Conservation (phyloP, 768 basidiomycete species). For the Lyophyllum atratum region DNA sequence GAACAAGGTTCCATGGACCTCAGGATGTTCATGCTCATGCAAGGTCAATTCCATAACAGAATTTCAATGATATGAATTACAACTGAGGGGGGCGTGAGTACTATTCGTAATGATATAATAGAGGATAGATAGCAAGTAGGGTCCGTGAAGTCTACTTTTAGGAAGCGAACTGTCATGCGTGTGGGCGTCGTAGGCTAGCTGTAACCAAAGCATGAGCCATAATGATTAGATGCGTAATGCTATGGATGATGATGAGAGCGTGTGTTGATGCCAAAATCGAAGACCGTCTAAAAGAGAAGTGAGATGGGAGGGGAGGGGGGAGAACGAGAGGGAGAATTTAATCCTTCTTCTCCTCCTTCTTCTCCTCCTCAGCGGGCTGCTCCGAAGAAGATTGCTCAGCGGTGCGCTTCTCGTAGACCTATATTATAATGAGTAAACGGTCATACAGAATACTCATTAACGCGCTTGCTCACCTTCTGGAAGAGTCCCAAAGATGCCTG, state of each 20-base stretch:
- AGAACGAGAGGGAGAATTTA: conserved; percentile 35
- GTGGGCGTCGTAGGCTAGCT: conserved; percentile 13
- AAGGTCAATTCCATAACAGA: not conserved
- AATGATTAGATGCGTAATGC: conserved; percentile 9
- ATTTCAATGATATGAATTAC: conserved; percentile 8
- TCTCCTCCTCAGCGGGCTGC: conserved; percentile 37
- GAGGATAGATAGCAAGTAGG: conserved; percentile 6
- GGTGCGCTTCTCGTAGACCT: conserved; percentile 89
- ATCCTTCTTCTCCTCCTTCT: conserved; percentile 86
- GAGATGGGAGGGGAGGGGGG: not conserved
- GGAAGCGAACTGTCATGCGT: conserved; percentile 13
- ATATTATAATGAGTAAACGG: not conserved
- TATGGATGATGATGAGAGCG: not conserved
- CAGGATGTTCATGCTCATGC: no score
- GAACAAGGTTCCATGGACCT: no score
- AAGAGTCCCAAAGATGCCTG: conserved; percentile 94
- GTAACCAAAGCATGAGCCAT: not conserved
- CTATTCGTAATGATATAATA: conserved; percentile 8
- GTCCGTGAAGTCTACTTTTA: conserved; percentile 16
- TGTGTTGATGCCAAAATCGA: not conserved
- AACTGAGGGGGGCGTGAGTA: conserved; percentile 13
- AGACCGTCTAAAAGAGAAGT: not conserved
- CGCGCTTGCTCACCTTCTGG: conserved; percentile 74
- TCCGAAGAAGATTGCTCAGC: conserved; percentile 64
- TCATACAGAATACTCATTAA: not conserved